These are phyloP conservation scores for Canavalia gladiata DNA, from an alignment of 306 rosid genomes.

Conservation along the genomic window DNA sequence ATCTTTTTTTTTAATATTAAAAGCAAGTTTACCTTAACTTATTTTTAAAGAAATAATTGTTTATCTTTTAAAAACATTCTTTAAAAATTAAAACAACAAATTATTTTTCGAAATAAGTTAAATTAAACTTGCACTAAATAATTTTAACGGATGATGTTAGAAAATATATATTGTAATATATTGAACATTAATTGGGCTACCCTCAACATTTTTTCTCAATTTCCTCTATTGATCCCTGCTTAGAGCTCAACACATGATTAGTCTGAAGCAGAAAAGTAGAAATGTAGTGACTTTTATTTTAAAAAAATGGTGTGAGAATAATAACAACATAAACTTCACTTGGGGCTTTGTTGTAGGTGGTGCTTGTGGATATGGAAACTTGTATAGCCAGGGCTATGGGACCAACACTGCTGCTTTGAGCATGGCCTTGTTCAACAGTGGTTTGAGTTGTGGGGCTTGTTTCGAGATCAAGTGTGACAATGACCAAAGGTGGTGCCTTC, in stretches of 20 bases:
- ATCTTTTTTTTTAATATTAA: neutral
- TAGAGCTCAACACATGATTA: neutral
- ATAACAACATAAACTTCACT: neutral
- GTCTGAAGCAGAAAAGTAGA: neutral
- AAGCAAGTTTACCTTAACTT: too few relatives aligned
- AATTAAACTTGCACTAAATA: too few relatives aligned
- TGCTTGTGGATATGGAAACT: conserved; percentile 84
- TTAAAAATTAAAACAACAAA: too few relatives aligned
- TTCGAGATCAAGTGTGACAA: conserved; percentile 69
- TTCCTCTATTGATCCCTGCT: neutral
- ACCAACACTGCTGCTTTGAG: conserved; percentile 77
- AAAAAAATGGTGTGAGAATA: neutral
- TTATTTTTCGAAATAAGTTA: too few relatives aligned
- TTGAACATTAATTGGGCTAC: neutral
- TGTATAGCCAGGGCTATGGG: conserved; percentile 77
- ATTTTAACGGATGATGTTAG: neutral
- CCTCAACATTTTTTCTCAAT: neutral
- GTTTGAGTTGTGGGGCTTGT: conserved; percentile 78
- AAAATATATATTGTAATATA: neutral
- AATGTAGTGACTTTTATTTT: neutral
- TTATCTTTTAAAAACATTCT: too few relatives aligned
- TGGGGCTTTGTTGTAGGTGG: conserved; percentile 60
- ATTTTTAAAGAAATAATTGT: too few relatives aligned
- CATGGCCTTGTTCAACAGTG: conserved; percentile 74
- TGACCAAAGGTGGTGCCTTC: conserved; percentile 71